Percentiles rank a stretch among this genome's conserved stretches.
Conservation (phyloP, 2,329 filamentous ascomycete genomes). For the Sporothrix brasiliensis region DNA sequence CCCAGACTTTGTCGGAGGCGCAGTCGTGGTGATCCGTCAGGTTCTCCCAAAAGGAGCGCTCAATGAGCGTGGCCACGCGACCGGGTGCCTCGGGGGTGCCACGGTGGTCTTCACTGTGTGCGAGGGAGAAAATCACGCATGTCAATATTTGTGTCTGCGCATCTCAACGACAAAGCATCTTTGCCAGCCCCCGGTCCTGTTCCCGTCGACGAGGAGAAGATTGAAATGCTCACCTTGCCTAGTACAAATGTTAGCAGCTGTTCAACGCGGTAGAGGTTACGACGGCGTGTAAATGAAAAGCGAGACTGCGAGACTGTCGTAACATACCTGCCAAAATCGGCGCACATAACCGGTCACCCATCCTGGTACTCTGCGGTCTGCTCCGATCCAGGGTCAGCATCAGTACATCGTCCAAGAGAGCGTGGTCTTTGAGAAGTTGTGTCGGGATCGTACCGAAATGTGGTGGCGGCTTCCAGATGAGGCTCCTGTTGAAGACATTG, state of each 20-base stretch:
- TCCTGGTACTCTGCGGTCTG: slow-evolving; percentile 82
- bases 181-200: not conserved
- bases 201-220: not conserved
- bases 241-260: not conserved
- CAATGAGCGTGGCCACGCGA: slow-evolving; percentile 90
- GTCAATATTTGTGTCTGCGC: not conserved
- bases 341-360: slow-evolving; percentile 94
- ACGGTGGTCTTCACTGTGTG: slow-evolving; percentile 81
- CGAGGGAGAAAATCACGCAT: not conserved
- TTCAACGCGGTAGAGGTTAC: slow-evolving; percentile 1
- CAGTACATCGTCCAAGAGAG: no score
- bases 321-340: slow-evolving; percentile 92
- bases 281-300: not conserved
- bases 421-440: not conserved
- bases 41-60: slow-evolving; percentile 78
- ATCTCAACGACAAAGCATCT: not conserved
- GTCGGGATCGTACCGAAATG: slow-evolving; percentile 71
- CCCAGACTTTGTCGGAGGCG: slow-evolving; percentile 75
- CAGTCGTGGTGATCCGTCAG: slow-evolving; percentile 68
- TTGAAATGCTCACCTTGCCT: slow-evolving; percentile 4
- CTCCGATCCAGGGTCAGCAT: not conserved
- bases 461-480: slow-evolving; percentile 98
- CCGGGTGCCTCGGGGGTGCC: slow-evolving; percentile 87
- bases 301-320: not conserved
- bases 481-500: slow-evolving; percentile 60